Base-by-base conservation (phyloP, 441 rosid species). In the Gossypium gossypioides region DNA sequence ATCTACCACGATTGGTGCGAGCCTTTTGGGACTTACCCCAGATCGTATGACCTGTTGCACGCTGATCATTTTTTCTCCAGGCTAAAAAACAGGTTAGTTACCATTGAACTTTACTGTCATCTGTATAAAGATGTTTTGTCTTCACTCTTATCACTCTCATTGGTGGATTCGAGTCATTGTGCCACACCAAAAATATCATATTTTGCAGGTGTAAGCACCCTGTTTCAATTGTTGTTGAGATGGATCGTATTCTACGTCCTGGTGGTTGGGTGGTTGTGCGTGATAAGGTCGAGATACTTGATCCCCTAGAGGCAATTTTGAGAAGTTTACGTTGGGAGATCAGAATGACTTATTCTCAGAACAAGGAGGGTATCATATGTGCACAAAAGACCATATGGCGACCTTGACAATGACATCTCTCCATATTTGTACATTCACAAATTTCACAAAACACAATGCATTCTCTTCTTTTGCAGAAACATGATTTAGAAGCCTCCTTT, bases 1-100 rank as follows among this genome's bases (percentile, higher is more conserved):
- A 72, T 87, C 61, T 93, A 93, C 85, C 98, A 93, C 66, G 96
- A 93, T 75, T 93, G 98, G 98, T 93, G 98, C 8, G 96, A 93
- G 80, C 62, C 97, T 5, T 93, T 91, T 1, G 85, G 95, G 79
- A 86, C 96, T 55, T 90, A 91, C 70, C 96, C 98, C 18, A 86
- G 97, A 81, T 86, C 97, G 42, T 93, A 91, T 68, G 97, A 93
- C 80, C 97, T 93, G 40, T 83, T 93, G 59, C 97, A 93, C n/a
- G 96, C 92, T 0, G 97, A 93, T 81, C 98, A 93, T 87, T 86
- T 93, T 58, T 91, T 93, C 81, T 93, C 98, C 0, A 83, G 97
- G 79, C 93, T 91, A 46, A 93, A 91, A 84, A 86, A 86, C 91
- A 88, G 97, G 96, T 91, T 55, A 64, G 66, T 68, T 16, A 9